These are phyloP conservation scores for Pythium myriotylum DNA, from an alignment of 352 stramenopile genomes.

Conservation along the genomic window DNA sequence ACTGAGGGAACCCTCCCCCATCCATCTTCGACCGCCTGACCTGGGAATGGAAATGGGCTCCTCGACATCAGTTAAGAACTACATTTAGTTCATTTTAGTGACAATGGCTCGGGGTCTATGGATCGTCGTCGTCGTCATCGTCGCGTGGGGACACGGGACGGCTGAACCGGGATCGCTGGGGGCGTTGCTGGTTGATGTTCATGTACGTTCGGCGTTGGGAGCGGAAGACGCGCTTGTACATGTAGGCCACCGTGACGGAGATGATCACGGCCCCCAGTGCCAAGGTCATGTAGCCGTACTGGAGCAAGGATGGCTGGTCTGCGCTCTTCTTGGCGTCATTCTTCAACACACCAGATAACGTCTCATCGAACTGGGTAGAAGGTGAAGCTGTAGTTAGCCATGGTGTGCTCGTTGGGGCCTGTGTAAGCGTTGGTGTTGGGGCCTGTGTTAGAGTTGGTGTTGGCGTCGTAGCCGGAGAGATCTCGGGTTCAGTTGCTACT, in stretches of 20 bases:
- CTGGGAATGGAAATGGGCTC: conserved; percentile 10
- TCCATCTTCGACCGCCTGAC: conserved; percentile 8
- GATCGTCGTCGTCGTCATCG: conserved; percentile 38
- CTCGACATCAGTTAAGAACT: neutral
- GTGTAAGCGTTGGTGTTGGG: neutral
- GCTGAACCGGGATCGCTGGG: conserved; percentile 32
- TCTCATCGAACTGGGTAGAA: neutral
- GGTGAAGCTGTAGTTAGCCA: neutral
- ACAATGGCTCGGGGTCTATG: conserved; percentile 7
- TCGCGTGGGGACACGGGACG: conserved; percentile 34
- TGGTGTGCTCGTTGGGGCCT: too few species aligned
- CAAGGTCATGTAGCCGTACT: conserved; percentile 69
- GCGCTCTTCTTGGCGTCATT: conserved; percentile 27
- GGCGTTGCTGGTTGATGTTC: conserved; percentile 59
- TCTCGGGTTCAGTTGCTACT: conserved; percentile 30
- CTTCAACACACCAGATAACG: conserved; percentile 16
- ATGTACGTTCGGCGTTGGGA: conserved; percentile 64
- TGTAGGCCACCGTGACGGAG: conserved; percentile 53
- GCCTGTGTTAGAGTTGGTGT: too few species aligned
- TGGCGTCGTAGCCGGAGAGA: conserved; percentile 2
- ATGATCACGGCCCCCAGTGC: conserved; percentile 65
- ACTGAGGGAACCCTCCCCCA: conserved; percentile 56
- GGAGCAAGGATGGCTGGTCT: conserved; percentile 41
- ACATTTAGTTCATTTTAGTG: too few species aligned
- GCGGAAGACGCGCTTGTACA: conserved; percentile 76